Evolutionary conservation across 1,284 basidiomycete species (phyloP), one percentile per base, ranked within the genome.

Genomic region (Afroboletus lepidellus): DNA sequence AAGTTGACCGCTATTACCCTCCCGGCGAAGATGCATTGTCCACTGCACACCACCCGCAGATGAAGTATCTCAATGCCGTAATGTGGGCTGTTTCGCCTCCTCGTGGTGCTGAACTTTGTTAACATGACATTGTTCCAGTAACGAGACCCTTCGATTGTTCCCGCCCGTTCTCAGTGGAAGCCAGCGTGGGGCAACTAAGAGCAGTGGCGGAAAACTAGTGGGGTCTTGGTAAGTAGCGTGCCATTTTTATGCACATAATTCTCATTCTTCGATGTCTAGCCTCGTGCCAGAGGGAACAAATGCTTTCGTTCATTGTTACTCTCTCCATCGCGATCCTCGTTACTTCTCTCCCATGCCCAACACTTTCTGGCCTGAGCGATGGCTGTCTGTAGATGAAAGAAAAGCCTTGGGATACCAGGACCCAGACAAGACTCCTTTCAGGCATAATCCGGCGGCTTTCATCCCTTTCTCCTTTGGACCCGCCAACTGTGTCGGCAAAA

Each of bases 81-180:
- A 71, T 83, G 81, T 81, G 51, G 44, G 78, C 64, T 15, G n/a
- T 39, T 33, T 42, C 32, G 18, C 44, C 23, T 56, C 36, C 48
- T 48, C 50, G 20, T 38, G 53, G n/a, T 13, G 46, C 43, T 34
- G 15, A 25, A 36, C 39, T 49, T 20, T 38, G 54, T 41, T 60
- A 34, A 60, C 41, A 36, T n/a, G 46, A 50, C 52, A 23, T 46
- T 24, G 45, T 49, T 59, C 23, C 62, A 86, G 84, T 52, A 82
- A 84, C 36, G 84, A 87, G 62, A 66, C 76, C 0, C 60, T 86
- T 44, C 73, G 85, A 38, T 66, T 86, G 32, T 73, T 74, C 38
- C 81, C 84, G 11, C 73, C 81, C 12, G 68, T 83, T 11, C 73
- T 77, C 8, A 77, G 74, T 24, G 77, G 76, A 36, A 73, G 77